Evolutionary conservation across 2,329 filamentous ascomycete species (phyloP).

Genomic region (Monosporascus cannonballus): DNA sequence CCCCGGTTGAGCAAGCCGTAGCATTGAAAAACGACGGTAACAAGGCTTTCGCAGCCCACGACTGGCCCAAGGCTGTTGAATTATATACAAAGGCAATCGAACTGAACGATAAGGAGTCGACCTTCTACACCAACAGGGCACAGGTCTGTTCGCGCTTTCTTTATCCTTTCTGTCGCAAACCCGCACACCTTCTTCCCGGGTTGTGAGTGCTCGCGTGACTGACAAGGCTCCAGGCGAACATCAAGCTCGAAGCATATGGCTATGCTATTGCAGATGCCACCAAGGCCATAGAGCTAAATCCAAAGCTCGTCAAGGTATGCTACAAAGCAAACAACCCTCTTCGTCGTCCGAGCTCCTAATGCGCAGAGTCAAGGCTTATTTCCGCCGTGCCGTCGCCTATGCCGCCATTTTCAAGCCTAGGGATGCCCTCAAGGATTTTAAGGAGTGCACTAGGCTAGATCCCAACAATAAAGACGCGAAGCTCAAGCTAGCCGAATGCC

Average conservation of each 20-base stretch:
- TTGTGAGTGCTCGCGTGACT: slow-evolving; percentile 39
- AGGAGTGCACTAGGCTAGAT: slow-evolving; percentile 79
- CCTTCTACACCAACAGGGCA: slow-evolving; percentile 90
- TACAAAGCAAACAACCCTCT: not conserved
- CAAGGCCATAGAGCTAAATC: slow-evolving; percentile 84
- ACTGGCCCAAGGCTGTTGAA: slow-evolving; percentile 78
- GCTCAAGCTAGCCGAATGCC: slow-evolving; percentile 85
- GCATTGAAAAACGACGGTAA: slow-evolving; percentile 92
- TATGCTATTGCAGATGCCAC: slow-evolving; percentile 88
- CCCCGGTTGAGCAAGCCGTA: slow-evolving; percentile 59
- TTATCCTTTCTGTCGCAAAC: not conserved
- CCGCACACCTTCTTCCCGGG: slow-evolving; percentile 2
- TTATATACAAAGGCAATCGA: slow-evolving; percentile 86
- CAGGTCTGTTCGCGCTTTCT: slow-evolving; percentile 55
- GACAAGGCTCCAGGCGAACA: slow-evolving; percentile 62
- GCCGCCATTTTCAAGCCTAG: slow-evolving; percentile 84
- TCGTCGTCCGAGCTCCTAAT: slow-evolving; percentile 3
- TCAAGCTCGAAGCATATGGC: slow-evolving; percentile 92
- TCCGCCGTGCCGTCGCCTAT: slow-evolving; percentile 84
- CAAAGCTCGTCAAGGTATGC: slow-evolving; percentile 78
- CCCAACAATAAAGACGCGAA: slow-evolving; percentile 86
- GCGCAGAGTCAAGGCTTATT: slow-evolving; percentile 66
- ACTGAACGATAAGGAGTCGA: slow-evolving; percentile 73
- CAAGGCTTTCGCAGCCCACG: slow-evolving; percentile 80
- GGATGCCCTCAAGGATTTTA: slow-evolving; percentile 89